These are phyloP conservation scores for Torulaspora maleeae DNA, from an alignment of 805 yeast genomes.

Conservation along the genomic window DNA sequence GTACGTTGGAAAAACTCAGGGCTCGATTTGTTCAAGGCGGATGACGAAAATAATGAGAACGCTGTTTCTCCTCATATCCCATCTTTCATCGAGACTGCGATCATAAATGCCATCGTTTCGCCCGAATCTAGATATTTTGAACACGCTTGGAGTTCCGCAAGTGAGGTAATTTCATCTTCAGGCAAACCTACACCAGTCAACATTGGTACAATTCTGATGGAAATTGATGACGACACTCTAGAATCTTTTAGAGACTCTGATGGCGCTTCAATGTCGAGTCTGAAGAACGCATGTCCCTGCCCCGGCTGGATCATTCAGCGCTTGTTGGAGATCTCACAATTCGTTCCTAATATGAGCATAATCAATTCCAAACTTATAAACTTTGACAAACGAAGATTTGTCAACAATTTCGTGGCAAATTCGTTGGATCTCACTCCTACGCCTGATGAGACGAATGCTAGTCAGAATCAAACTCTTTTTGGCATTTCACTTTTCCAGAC, in stretches of 20 bases:
- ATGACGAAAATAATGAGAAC: constrained; percentile 16
- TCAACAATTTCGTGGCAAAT: constrained; percentile 55
- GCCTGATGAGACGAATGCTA: constrained; percentile 11
- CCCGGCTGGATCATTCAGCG: constrained; percentile 89
- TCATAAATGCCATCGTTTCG: constrained; percentile 65
- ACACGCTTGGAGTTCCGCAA: constrained; percentile 62
- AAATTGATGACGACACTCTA: constrained; percentile 23
- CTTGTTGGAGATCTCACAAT: constrained; percentile 67
- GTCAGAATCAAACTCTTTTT: constrained; percentile 3
- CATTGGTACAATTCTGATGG: constrained; percentile 25
- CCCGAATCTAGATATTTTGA: constrained; percentile 76
- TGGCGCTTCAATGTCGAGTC: constrained; percentile 30
- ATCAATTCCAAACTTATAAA: constrained; percentile 64
- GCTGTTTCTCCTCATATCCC: constrained; percentile 56
- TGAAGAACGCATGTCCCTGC: constrained; percentile 64
- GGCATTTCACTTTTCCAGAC: constrained; percentile 25
- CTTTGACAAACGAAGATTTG: constrained; percentile 77
- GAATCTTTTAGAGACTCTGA: constrained; percentile 34
- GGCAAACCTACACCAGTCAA: constrained; percentile 24
- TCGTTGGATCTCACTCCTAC: constrained; percentile 42
- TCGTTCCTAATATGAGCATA: constrained; percentile 72
- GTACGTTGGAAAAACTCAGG: constrained; percentile 62
- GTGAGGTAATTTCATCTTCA: constrained; percentile 26
- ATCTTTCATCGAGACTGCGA: constrained; percentile 77
- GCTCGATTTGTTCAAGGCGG: constrained; percentile 44